phyloP scores from a whole-genome alignment of 2,329 filamentous ascomycete genomes.

The Ascochyta viciae-villosae region DNA sequence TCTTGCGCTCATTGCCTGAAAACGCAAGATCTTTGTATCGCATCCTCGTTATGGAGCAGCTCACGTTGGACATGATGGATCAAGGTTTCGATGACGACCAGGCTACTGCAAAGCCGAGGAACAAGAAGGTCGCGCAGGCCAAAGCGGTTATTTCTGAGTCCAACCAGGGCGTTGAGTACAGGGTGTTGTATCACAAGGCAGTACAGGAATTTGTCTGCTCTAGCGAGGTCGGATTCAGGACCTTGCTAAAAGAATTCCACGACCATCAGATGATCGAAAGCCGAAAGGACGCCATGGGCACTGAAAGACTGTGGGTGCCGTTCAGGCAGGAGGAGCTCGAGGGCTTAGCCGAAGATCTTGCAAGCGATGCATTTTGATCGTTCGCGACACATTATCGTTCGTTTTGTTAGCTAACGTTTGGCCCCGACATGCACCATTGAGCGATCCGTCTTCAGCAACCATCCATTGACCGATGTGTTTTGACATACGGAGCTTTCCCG shows the following conservation, averaged over 20 bases:
- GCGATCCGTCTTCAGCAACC: no score
- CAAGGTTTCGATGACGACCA: conserved; percentile 35
- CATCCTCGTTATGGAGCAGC: conserved; percentile 82
- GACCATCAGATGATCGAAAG: conserved; percentile 98
- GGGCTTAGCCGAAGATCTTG: conserved; percentile 81
- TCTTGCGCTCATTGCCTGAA: conserved; percentile 87
- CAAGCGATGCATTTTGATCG: conserved; percentile 35
- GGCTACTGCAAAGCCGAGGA: conserved; percentile 22
- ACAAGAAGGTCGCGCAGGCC: conserved; percentile 35
- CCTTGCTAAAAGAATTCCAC: conserved; percentile 94
- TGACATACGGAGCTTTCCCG: no score
- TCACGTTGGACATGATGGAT: conserved; percentile 69
- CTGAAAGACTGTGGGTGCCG: conserved; percentile 83
- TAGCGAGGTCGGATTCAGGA: conserved; percentile 94
- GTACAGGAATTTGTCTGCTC: conserved; percentile 97
- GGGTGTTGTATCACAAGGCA: conserved; percentile 91
- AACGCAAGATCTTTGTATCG: conserved; percentile 89
- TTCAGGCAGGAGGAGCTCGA: conserved; percentile 90
- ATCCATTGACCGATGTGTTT: no score
- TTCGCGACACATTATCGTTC: neutral
- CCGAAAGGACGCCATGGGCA: conserved; percentile 82
- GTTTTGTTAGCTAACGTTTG: neutral
- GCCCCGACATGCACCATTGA: no score
- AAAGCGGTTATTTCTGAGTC: conserved; percentile 43
- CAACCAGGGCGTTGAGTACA: conserved; percentile 79